These are phyloP conservation scores for Rickenella mellea DNA, from an alignment of 768 basidiomycete genomes.

Conservation along the genomic window DNA sequence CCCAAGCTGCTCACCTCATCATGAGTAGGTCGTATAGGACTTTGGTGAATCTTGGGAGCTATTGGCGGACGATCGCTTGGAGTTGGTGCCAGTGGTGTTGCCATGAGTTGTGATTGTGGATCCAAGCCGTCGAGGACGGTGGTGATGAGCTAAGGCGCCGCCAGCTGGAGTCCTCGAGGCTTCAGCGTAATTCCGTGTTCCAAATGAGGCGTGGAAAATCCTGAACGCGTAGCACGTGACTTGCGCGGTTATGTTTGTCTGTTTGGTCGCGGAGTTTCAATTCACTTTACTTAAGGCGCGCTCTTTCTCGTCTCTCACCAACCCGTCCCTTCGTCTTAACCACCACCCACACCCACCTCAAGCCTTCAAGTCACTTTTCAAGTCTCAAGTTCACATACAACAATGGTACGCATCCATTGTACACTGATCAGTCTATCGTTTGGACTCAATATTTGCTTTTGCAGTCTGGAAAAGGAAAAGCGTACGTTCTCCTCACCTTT, in stretches of 20 bases:
- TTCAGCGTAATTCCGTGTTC: neutral
- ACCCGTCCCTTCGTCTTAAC: conserved; percentile 1
- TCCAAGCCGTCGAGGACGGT: neutral
- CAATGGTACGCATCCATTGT: conserved; percentile 23
- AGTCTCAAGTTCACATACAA: conserved; percentile 9
- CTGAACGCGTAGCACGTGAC: conserved; percentile 5
- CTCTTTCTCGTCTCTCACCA: neutral
- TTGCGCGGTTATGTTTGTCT: neutral
- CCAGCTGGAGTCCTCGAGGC: conserved; percentile 1
- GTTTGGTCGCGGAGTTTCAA: neutral
- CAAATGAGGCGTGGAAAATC: neutral
- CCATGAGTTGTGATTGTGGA: neutral
- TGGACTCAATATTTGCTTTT: conserved; percentile 7
- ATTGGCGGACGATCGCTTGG: conserved; percentile 27
- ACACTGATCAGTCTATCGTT: neutral
- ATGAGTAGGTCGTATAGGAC: conserved; percentile 50
- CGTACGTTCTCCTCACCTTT: conserved; percentile 21
- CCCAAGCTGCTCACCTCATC: conserved; percentile 49
- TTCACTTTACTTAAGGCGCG: neutral
- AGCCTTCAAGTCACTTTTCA: conserved; percentile 11
- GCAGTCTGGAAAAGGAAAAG: conserved; percentile 50
- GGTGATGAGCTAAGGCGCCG: neutral
- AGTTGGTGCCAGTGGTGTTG: conserved; percentile 36
- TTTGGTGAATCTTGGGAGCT: conserved; percentile 22
- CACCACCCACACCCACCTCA: conserved; percentile 14